Evolutionary conservation across 2,329 filamentous ascomycete species (phyloP).

Genomic region (Laburnicola sp.): DNA sequence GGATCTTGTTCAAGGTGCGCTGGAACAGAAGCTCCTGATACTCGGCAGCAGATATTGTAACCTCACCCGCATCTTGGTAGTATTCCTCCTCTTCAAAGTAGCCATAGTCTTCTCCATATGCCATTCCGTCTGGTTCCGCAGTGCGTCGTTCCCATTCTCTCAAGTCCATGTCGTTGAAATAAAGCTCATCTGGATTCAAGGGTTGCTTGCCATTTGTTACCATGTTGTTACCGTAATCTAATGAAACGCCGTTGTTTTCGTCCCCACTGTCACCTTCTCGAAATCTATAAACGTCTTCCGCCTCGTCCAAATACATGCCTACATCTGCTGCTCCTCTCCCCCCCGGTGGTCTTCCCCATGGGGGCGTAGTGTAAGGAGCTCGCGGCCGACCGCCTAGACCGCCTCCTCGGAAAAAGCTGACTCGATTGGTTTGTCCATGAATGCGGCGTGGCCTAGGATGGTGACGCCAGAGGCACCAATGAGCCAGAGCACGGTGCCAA

Average conservation of each 20-base stretch:
- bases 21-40: constrained; percentile 78
- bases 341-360: constrained; percentile 99
- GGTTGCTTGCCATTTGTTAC: constrained; percentile 29
- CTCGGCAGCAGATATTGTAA: constrained; percentile 43
- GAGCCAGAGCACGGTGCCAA: constrained; percentile 87
- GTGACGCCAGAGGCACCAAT: constrained; percentile 92
- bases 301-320: constrained; percentile 55
- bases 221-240: constrained; percentile 46
- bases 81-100: constrained; percentile 58
- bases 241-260: constrained; percentile 51
- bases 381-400: constrained; percentile 99
- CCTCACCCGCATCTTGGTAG: constrained; percentile 47
- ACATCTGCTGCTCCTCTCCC: constrained; percentile 58
- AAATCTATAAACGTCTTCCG: constrained; percentile 55
- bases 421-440: constrained; percentile 99
- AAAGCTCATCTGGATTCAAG: constrained; percentile 51
- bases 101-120: constrained; percentile 55
- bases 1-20: constrained; percentile 77
- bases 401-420: constrained; percentile 99
- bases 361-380: constrained; percentile 90
- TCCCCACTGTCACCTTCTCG: constrained; percentile 67
- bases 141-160: constrained; percentile 45
- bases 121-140: constrained; percentile 53
- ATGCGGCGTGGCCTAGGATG: constrained; percentile 89
- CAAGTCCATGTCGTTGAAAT: constrained; percentile 54